phyloP scores from a whole-genome alignment of 345 rosid species.

The Salix udensis region DNA sequence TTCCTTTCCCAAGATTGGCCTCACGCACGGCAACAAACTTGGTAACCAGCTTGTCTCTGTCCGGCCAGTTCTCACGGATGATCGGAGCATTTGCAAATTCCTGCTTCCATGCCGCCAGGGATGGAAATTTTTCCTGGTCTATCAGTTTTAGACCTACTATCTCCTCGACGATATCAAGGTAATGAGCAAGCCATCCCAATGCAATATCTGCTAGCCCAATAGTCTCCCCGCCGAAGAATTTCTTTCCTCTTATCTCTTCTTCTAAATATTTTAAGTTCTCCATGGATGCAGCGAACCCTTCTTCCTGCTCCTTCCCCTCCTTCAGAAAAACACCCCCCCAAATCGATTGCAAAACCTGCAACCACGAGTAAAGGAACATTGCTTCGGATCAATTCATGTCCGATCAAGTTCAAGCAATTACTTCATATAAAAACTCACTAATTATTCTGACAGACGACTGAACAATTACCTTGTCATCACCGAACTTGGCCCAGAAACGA shows the following conservation, averaged over 20 bases:
- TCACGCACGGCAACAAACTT: background rate
- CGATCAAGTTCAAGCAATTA: background rate
- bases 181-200: slow-evolving; percentile 17
- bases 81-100: slow-evolving; percentile 2
- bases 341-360: background rate
- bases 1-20: background rate
- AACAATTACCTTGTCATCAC: slow-evolving; percentile 5
- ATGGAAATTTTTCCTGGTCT: slow-evolving; percentile 4
- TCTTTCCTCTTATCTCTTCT: slow-evolving; percentile 7
- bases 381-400: too few species aligned
- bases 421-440: background rate
- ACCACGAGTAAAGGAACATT: background rate
- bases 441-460: background rate
- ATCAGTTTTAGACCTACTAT: background rate
- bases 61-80: slow-evolving; percentile 7
- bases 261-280: slow-evolving; percentile 4
- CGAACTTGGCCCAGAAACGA: slow-evolving; percentile 10
- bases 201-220: slow-evolving; percentile 13
- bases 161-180: background rate
- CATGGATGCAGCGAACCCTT: background rate
- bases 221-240: slow-evolving; percentile 10
- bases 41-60: background rate
- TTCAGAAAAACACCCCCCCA: background rate
- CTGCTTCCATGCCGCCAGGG: background rate
- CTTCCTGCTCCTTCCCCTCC: slow-evolving; percentile 7